A percentile compares a stretch with the other conserved stretches of the same genome.
phyloP scores from a whole-genome alignment of 2,329 filamentous ascomycete genomes.

The Venturia oleaginea region DNA sequence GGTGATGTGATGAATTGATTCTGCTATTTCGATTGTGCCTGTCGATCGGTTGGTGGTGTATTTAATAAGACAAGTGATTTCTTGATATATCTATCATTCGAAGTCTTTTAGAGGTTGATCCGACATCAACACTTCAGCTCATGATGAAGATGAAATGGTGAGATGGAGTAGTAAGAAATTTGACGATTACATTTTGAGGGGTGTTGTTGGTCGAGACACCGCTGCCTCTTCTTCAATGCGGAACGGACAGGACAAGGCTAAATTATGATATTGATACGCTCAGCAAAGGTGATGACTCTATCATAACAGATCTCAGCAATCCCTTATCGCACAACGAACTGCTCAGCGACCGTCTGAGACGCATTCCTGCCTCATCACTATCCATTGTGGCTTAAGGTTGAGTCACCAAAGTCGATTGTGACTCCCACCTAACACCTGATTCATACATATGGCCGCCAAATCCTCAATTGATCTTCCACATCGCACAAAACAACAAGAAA shows the following conservation, averaged over 20 bases:
- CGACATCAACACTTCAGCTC: not conserved
- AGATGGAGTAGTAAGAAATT: not conserved
- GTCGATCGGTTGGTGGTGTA: not conserved
- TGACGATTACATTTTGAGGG: not conserved
- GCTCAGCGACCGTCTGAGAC: not conserved
- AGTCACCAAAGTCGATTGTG: not conserved
- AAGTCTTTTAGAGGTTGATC: not conserved
- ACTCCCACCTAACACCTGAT: not conserved
- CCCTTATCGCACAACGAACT: not conserved
- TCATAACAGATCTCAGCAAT: not conserved
- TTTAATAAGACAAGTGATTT: not conserved
- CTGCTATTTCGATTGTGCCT: not conserved
- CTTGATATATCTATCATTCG: not conserved
- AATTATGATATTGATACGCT: too few species aligned
- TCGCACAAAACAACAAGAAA: slow-evolving; percentile 7
- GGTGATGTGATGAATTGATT: not conserved
- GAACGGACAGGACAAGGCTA: not conserved
- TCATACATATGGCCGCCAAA: not conserved
- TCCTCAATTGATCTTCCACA: slow-evolving; percentile 7
- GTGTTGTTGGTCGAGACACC: not conserved
- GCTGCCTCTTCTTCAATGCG: not conserved
- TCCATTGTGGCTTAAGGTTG: not conserved
- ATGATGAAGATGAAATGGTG: not conserved
- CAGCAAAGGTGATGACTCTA: not conserved
- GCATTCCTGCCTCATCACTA: not conserved